Conservation (phyloP, 1,139 yeast species). For the Kazachstania sp. region DNA sequence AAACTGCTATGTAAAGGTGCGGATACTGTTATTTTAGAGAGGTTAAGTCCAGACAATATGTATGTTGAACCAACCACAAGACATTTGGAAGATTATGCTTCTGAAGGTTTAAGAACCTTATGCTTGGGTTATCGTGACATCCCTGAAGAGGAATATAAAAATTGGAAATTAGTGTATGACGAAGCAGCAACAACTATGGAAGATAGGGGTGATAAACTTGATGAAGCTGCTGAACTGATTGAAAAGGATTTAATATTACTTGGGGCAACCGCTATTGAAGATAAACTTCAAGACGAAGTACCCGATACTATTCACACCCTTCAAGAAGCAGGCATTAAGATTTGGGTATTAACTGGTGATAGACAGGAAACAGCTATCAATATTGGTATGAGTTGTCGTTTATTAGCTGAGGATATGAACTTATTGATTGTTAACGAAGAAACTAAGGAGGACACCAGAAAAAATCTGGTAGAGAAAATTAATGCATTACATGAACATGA, state of each 20-base stretch:
- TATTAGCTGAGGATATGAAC: conserved; percentile 93
- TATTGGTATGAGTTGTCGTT: conserved; percentile 95
- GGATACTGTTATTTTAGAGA: conserved; percentile 86
- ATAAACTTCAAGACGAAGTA: conserved; percentile 94
- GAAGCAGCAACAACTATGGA: conserved; percentile 77
- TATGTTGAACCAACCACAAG: conserved; percentile 74
- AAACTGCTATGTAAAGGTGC: conserved; percentile 95
- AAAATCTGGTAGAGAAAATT: conserved; percentile 66
- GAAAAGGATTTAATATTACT: conserved; percentile 71
- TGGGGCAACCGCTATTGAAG: conserved; percentile 99
- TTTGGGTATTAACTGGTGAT: conserved; percentile 98
- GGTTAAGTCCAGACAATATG: conserved; percentile 68
- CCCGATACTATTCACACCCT: conserved; percentile 93
- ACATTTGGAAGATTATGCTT: conserved; percentile 93
- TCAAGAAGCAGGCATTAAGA: conserved; percentile 92
- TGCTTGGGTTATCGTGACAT: conserved; percentile 85
- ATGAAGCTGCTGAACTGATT: conserved; percentile 75
- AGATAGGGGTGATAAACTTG: conserved; percentile 66
- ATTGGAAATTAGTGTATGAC: conserved; percentile 54
- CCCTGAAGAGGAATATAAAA: conserved; percentile 65
- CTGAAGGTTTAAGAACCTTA: conserved; percentile 88
- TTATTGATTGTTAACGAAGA: conserved; percentile 83
- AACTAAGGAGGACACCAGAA: conserved; percentile 60
- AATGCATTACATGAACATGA: conserved; percentile 66
- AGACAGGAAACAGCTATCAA: conserved; percentile 98